Evolutionary conservation across 306 rosid species (phyloP), one percentile per base, ranked within the genome.

Genomic region (Cucurbita ficifolia): DNA sequence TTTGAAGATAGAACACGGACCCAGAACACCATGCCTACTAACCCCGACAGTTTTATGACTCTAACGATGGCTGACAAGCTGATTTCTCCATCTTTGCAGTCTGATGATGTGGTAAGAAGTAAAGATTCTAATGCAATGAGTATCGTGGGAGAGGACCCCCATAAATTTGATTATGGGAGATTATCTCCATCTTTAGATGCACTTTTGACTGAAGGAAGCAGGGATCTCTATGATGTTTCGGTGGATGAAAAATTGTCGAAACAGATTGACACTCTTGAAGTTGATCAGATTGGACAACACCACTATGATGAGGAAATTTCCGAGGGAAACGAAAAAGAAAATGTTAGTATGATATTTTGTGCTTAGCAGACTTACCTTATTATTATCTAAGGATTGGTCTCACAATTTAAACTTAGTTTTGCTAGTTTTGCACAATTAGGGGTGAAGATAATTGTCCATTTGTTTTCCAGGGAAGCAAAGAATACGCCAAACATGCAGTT

Each of bases 61-160:
- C 79, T 94, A 36, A 84, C 95, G 3, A 76, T 85, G 71, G 78
- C 84, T 3, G 87, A 78, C 79, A 83, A 73, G 82, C 75, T 43
- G 55, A 70, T 24, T 65, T 75, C 75, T 62, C 88, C 70, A 56
- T 54, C 80, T 69, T 45, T 57, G 48, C 69, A 62, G 36, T 70
- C 81, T 67, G 78, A 76, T 62, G 78, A 49, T 39, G 71, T 69
- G 51, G 80, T 75, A 16, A 84, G 84, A 68, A 78, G 79, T 18
- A 82, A 86, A 75, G 91, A 91, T 65, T 88, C 97, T 0, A 85
- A 84, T 60, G 88, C 84, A 74, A 94, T 91, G 97, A 86, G 96
- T 74, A 86, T 94, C 46, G 88, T 85, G 24, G 90, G 86, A 82
- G 87, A 85, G 61, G 72, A 76, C 52, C 76, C 83, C 1, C 71